These are phyloP conservation scores for Yamadazyma epiphylla DNA, from an alignment of 1,139 yeast genomes.

Conservation along the genomic window DNA sequence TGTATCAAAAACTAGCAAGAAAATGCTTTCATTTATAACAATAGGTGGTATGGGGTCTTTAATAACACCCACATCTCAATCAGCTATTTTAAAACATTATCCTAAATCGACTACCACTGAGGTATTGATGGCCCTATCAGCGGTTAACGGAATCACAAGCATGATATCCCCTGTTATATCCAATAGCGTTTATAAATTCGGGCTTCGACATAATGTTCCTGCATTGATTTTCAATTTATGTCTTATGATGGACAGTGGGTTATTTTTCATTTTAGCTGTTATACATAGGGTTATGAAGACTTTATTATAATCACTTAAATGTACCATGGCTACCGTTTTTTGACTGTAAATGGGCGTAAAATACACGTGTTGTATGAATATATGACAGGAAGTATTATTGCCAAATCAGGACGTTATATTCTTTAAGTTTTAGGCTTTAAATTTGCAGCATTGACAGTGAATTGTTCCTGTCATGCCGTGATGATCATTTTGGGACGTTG, in stretches of 20 bases:
- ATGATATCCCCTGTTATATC: slow-evolving; percentile 18
- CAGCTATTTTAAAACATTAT: slow-evolving; percentile 34
- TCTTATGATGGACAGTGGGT: slow-evolving; percentile 2
- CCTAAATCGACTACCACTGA: slow-evolving; percentile 40
- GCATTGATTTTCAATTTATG: slow-evolving; percentile 6
- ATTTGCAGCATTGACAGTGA: no score
- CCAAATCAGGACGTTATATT: no score
- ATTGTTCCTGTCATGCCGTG: no score
- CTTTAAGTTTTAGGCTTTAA: no score
- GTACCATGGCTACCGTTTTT: no score
- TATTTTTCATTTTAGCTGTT: slow-evolving; percentile 1
- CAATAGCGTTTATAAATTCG: slow-evolving; percentile 20
- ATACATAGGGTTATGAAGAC: background rate
- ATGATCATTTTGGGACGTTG: no score
- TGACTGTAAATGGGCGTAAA: no score
- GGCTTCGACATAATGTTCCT: slow-evolving; percentile 6
- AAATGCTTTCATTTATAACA: slow-evolving; percentile 18
- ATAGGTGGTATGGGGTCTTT: slow-evolving; percentile 48
- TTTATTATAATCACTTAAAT: no score
- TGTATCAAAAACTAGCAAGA: slow-evolving; percentile 14
- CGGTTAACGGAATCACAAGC: slow-evolving; percentile 18
- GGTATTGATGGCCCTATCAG: slow-evolving; percentile 35
- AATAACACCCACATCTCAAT: slow-evolving; percentile 29
- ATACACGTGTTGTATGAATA: no score
- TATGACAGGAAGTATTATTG: no score